Conservation (phyloP, 73 alveolate genomes). For the Stentor coeruleus region DNA sequence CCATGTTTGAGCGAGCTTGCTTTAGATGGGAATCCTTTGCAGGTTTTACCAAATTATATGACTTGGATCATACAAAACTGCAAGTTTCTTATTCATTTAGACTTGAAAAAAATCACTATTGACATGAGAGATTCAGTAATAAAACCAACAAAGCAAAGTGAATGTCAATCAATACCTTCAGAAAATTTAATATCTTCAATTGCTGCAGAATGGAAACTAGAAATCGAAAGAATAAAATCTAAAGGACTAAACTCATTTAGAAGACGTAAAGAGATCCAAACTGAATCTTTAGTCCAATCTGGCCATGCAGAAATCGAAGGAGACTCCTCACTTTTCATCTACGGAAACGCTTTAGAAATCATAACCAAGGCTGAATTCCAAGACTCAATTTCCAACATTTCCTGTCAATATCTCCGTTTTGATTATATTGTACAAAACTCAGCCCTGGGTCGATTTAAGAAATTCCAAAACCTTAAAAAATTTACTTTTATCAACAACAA, state of each 20-base stretch:
- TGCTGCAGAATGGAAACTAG: constrained; percentile 76
- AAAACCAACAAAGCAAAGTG: constrained; percentile 37
- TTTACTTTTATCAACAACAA: constrained; percentile 65
- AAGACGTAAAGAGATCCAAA: constrained; percentile 50
- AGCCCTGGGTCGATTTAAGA: constrained; percentile 63
- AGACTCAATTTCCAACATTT: constrained; percentile 70
- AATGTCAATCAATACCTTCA: constrained; percentile 49
- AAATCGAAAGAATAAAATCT: constrained; percentile 61
- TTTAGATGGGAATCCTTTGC: constrained; percentile 82
- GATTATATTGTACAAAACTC: constrained; percentile 74
- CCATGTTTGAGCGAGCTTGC: constrained; percentile 67
- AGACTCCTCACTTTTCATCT: constrained; percentile 69
- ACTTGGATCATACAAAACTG: constrained; percentile 53
- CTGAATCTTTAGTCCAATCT: constrained; percentile 62
- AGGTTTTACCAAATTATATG: constrained; percentile 51
- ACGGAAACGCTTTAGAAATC: constrained; percentile 90
- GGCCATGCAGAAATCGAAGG: constrained; percentile 96
- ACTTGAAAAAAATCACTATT: constrained; percentile 44
- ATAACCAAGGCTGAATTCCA: constrained; percentile 76
- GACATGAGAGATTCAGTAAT: constrained; percentile 57
- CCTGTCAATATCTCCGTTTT: constrained; percentile 73
- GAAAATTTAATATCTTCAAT: constrained; percentile 65
- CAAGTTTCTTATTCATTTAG: constrained; percentile 50
- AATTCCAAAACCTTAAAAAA: constrained; percentile 69
- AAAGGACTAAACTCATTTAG: constrained; percentile 72